Base-by-base conservation (phyloP, 768 basidiomycete genomes). In the Amanita exitialis region DNA sequence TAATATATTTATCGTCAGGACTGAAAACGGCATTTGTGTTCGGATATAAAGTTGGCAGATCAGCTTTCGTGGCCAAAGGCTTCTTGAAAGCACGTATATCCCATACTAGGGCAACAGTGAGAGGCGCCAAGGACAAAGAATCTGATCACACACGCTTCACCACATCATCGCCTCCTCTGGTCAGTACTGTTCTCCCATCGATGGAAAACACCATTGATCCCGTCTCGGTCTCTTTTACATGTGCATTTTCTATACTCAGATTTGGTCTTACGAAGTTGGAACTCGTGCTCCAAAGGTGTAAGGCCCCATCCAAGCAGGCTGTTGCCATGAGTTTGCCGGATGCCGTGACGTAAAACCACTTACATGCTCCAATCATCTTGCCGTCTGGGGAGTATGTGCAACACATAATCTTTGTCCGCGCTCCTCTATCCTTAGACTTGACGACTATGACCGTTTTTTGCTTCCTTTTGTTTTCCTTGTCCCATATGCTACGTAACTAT, bases 391-490 rank as follows among this genome's bases (percentile, higher is more conserved):
- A 92, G 70, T 92, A 99, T 13, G 79, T 78, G 62, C 92, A 95
- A 8, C 83, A 64, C 3, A 85, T 87, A 5, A 99, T 84, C 64
- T 92, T 93, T 4, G 96, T 97, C 56, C 94, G 78, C 13, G 90
- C 85, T 28, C 96, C 96, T 52, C 94, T 75, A 57, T 97, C 93
- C 62, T 94, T 97, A 7, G 89, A 92, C 69, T 94, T 95, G 60
- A 95, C 91, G 13, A 97, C 93, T 58, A 99, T 95, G 38, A 96
- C 92, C 0, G 83, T 78, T 70, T 93, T 97, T 61, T 96, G 93
- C 67, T 97, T 96, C 46, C 90, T 80, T 64, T 83, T 90, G 61
- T 92, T 83, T 62, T 91, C 87, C 30, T 83, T 79, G 59, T 98
- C 88, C 96, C 96, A 99, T 66, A 99, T 87, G 53, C 93, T 94